Conservation (phyloP, 2,329 filamentous ascomycete species). For the Alternaria sp. region DNA sequence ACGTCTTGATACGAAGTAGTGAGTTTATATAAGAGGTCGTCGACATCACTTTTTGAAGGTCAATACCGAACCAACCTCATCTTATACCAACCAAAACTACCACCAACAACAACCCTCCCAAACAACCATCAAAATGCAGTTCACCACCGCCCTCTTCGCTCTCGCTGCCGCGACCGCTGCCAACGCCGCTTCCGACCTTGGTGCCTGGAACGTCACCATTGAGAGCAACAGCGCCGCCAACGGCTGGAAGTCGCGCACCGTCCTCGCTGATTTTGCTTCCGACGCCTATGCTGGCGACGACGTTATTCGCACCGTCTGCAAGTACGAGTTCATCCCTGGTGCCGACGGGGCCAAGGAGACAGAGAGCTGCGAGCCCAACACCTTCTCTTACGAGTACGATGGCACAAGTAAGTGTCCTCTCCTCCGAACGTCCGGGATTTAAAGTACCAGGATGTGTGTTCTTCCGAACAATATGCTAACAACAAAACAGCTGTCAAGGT, state of each 20-base stretch:
- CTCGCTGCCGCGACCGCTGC: conserved; percentile 1
- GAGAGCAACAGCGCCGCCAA: background rate
- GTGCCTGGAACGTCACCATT: conserved; percentile 7
- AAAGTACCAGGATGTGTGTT: background rate
- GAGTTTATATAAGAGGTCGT: background rate
- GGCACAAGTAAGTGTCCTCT: conserved; percentile 13
- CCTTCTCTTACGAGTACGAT: conserved; percentile 14
- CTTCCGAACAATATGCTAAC: background rate
- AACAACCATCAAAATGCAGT: conserved; percentile 6
- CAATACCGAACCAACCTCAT: background rate
- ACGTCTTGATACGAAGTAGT: conserved; percentile 1
- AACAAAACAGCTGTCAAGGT: conserved; percentile 13
- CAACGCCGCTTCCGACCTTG: background rate
- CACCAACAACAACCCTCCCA: background rate
- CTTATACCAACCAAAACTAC: background rate
- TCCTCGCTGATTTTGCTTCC: conserved; percentile 17
- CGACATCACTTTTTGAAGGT: background rate
- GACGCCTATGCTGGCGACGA: conserved; percentile 11
- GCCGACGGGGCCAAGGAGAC: background rate
- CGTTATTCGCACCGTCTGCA: conserved; percentile 9
- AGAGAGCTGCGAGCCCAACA: conserved; percentile 4
- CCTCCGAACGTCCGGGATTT: background rate
- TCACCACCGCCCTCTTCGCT: conserved; percentile 10
- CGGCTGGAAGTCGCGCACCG: background rate
- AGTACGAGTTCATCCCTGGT: conserved; percentile 1